Base-by-base conservation (phyloP, 495 filamentous ascomycete species). In the Friedmanniomyces simplex region DNA sequence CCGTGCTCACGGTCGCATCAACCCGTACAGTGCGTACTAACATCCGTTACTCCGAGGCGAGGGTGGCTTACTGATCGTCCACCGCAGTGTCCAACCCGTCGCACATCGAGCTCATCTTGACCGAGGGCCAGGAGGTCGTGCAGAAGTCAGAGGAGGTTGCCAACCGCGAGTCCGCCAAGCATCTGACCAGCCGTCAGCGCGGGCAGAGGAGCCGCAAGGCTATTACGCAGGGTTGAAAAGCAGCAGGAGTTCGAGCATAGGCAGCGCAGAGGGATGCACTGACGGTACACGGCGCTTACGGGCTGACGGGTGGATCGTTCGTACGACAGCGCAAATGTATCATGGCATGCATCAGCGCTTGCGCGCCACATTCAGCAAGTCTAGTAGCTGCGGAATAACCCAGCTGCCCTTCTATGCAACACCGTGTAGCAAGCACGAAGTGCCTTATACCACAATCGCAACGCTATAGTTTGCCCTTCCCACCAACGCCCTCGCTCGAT, bases 31-130 rank as follows among this genome's bases (percentile, higher is more conserved):
- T 98, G 95, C 69, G 93, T 86, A 43, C 39, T 32, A 32, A 43
- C 14, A 5, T 20, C 14, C 11, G 3, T 21, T 3, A 24, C 12
- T 2, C 21, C 18, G 47, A 22, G 50, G 18, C 10, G 46, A 14
- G 37, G 45, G 20, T 50, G 22, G 21, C 34, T 14, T 56, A 56
- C 70, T 96, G 90, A 97, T 97, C 79, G 96, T 96, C 82, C 91
- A 90, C 55, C 96, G 14, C 96, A 82, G 96, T 97, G 94, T 95
- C 89, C 56, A 94, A 96, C 82, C 93, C 93, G 61, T 99, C 90
- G 85, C 93, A 99, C 81, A 93, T 99, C 76, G 93, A 99, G 79
- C 77, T 97, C 58, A 97, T 99, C 84, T 83, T 99, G 64, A 95
- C 94, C 68, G 94, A 99, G 80, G 88, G 80, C 55, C 83, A 89